Base-by-base conservation (phyloP, 148 eudicot species). In the Dysphania ambrosioides region DNA sequence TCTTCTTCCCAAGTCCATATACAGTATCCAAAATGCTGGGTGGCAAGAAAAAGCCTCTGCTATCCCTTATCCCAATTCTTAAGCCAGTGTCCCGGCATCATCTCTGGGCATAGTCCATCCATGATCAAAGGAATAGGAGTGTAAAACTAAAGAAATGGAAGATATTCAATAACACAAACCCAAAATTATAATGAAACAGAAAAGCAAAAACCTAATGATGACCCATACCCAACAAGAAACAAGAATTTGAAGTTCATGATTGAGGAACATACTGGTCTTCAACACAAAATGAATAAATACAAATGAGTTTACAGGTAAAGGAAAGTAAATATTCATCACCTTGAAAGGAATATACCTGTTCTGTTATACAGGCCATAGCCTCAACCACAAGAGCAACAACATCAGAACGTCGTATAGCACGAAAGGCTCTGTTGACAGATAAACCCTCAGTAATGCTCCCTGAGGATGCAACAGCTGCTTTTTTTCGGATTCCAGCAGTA, bases 331-430 rank as follows among this genome's bases (percentile, higher is more conserved):
- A n/a, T n/a, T n/a, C n/a, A n/a, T n/a, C n/a, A n/a, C n/a, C n/a
- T n/a, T 42, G 10, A 44, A 55, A 79, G 36, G 56, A 72, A 19
- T 40, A 58, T 80, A 96, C 99, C 97, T 96, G 99, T 80, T 96
- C 97, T n/a, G 99, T 96, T 30, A 96, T 87, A 77, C 99, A 96
- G 68, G 97, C 99, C 97, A 96, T 81, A 42, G 99, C 99, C 81
- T 92, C 99, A 66, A 92, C 88, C 31, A 96, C 94, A 26, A 96
- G 89, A 70, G 97, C 99, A 61, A 92, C 99, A 75, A 96, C 93
- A 89, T 96, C 99, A 78, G 97, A 92, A 70, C 93, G 97, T 16
- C 97, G 97, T 78, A 96, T 74, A 23, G 99, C 99, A 83, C 93
- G 91, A 77, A 96, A 88, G 68, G 99, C 99, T 76, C 97, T 90